These are phyloP conservation scores for Dipteronia sinensis DNA, from an alignment of 345 rosid genomes.

Conservation along the genomic window DNA sequence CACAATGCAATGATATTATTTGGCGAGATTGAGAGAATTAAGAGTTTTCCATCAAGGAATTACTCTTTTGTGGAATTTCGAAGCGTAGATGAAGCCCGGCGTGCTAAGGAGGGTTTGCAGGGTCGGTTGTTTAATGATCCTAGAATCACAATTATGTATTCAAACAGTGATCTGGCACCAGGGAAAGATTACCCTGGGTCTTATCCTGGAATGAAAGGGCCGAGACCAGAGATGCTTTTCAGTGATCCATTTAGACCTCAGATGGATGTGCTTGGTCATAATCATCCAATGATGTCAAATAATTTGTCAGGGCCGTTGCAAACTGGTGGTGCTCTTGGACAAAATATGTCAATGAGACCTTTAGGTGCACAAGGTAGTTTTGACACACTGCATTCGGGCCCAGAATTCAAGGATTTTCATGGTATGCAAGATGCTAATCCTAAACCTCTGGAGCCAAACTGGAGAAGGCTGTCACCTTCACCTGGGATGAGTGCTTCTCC, in stretches of 20 bases:
- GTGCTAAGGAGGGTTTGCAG: slow-evolving; percentile 92
- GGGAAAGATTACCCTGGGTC: slow-evolving; percentile 55
- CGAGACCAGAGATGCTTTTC: slow-evolving; percentile 53
- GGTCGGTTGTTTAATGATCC: slow-evolving; percentile 93
- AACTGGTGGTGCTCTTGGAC: slow-evolving; percentile 40
- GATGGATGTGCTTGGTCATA: slow-evolving; percentile 50
- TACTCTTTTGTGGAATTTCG: slow-evolving; percentile 95
- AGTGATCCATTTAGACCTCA: slow-evolving; percentile 50
- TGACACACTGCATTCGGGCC: slow-evolving; percentile 42
- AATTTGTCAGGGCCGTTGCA: slow-evolving; percentile 38
- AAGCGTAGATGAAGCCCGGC: slow-evolving; percentile 92
- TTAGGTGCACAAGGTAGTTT: slow-evolving; percentile 55
- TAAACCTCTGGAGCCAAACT: slow-evolving; percentile 40
- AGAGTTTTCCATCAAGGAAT: slow-evolving; percentile 77
- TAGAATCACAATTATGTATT: slow-evolving; percentile 82
- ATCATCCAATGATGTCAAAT: slow-evolving; percentile 38
- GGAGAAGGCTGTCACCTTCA: slow-evolving; percentile 75
- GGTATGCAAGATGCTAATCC: slow-evolving; percentile 38
- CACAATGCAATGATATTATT: slow-evolving; percentile 97
- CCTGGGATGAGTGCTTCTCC: slow-evolving; percentile 60
- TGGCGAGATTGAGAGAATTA: slow-evolving; percentile 94
- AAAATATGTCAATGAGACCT: slow-evolving; percentile 40
- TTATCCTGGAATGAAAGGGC: slow-evolving; percentile 55
- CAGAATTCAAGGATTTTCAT: slow-evolving; percentile 55
- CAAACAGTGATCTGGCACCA: slow-evolving; percentile 67